Conservation (phyloP, 331 rosid genomes). For the Pyrus hybrid region DNA sequence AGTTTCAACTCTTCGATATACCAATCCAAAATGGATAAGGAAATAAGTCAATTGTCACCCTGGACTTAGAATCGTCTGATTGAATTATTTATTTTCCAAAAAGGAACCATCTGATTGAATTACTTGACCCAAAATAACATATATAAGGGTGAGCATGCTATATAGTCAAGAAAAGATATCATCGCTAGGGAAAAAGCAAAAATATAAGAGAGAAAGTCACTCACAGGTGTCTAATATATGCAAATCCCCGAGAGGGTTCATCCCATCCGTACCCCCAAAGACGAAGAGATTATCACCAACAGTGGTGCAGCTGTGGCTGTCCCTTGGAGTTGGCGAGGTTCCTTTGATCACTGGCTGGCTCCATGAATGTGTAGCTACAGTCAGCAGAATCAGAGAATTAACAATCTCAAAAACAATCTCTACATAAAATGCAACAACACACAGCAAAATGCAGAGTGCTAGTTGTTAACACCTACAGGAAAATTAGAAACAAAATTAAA, state of each 20-base stretch:
- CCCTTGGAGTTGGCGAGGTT: conserved; percentile 77
- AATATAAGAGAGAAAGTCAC: conserved; percentile 16
- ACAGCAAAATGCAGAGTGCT: not conserved
- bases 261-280: conserved; percentile 98
- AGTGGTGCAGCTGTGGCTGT: conserved; percentile 83
- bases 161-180: not conserved
- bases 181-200: not conserved
- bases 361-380: conserved; percentile 82
- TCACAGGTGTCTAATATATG: conserved; percentile 84
- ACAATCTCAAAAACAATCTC: not conserved
- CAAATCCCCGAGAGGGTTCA: conserved; percentile 79
- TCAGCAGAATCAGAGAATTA: conserved; percentile 18
- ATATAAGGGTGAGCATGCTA: not conserved
- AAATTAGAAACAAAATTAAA: not conserved
- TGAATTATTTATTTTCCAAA: too few relatives aligned
- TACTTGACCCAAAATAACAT: not conserved
- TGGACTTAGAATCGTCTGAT: not conserved
- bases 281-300: conserved; percentile 78
- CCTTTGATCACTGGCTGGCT: conserved; percentile 74
- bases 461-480: not conserved
- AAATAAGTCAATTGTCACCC: not conserved
- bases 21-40: not conserved
- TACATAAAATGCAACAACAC: not conserved
- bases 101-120: not conserved
- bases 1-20: not conserved